A percentile compares a stretch with the other conserved stretches of the same genome.
Evolutionary conservation across 2,329 filamentous ascomycete species (phyloP).

Genomic region (Akanthomyces dipterigenus): DNA sequence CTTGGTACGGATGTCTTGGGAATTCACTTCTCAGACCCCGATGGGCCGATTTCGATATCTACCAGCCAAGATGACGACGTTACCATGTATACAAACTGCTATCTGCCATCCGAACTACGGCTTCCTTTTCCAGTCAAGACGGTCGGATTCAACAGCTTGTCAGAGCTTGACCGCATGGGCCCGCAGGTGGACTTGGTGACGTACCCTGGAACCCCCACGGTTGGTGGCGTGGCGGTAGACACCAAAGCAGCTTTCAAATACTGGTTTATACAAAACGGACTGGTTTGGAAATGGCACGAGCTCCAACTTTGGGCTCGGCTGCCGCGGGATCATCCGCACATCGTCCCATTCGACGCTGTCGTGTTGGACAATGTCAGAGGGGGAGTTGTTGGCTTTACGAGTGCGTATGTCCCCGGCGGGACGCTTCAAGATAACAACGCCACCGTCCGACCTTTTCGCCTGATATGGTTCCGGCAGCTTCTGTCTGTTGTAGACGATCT

Average conservation of each 20-base stretch:
- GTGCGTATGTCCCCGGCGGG: conserved; percentile 24
- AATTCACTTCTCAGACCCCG: conserved; percentile 7
- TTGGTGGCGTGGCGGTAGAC: conserved; percentile 5
- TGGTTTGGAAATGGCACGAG: conserved; percentile 26
- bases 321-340: conserved; percentile 23
- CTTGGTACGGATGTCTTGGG: conserved; percentile 7
- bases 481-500: conserved; percentile 29
- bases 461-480: conserved; percentile 32
- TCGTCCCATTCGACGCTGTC: conserved; percentile 26
- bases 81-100: conserved; percentile 20
- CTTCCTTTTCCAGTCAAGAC: conserved; percentile 18
- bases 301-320: conserved; percentile 28
- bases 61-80: conserved; percentile 21
- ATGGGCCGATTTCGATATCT: conserved; percentile 15
- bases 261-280: conserved; percentile 21
- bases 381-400: conserved; percentile 30
- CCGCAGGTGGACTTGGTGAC: conserved; percentile 23
- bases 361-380: conserved; percentile 27
- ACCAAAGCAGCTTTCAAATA: conserved; percentile 26
- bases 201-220: conserved; percentile 16
- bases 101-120: not conserved
- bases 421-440: conserved; percentile 22
- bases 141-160: conserved; percentile 19
- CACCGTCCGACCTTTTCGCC: conserved; percentile 25
- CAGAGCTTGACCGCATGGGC: conserved; percentile 23